phyloP scores from a whole-genome alignment of 176 grass and related monocot genomes.

The Avena atlantica region DNA sequence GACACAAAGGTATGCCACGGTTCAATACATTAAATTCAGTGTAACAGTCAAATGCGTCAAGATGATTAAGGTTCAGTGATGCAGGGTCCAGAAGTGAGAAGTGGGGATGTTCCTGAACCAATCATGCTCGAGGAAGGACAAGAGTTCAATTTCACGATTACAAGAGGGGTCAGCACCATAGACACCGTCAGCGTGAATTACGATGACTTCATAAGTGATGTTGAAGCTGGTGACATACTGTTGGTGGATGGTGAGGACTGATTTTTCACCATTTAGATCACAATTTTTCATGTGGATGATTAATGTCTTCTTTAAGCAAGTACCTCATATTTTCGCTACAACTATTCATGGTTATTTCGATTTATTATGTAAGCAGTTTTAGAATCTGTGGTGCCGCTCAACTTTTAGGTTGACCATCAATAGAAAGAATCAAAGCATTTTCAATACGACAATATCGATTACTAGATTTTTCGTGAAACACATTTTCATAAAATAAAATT shows the following conservation, averaged over 20 bases:
- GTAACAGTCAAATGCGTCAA: not conserved
- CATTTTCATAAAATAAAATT: not conserved
- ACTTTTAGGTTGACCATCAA: not conserved
- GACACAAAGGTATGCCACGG: conserved; percentile 79
- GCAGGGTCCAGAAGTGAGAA: conserved; percentile 99
- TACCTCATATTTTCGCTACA: conserved; percentile 15
- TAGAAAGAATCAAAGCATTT: not conserved
- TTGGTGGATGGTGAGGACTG: conserved; percentile 89
- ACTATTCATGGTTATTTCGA: conserved; percentile 10
- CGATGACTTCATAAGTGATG: conserved; percentile 97
- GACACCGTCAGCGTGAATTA: conserved; percentile 97
- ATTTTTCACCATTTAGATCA: conserved; percentile 33
- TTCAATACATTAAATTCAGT: conserved; percentile 23
- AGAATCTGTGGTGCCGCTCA: not conserved
- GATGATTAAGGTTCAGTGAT: conserved; percentile 39
- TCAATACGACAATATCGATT: not conserved
- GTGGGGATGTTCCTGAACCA: conserved; percentile 90
- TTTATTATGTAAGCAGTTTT: not conserved
- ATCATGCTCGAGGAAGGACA: conserved; percentile 88
- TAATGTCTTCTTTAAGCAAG: conserved; percentile 12
- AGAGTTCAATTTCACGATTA: conserved; percentile 93
- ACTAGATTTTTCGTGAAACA: not conserved
- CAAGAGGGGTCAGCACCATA: conserved; percentile 76
- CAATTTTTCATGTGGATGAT: conserved; percentile 13
- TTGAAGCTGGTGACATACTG: conserved; percentile 91